Conservation (phyloP, 495 filamentous ascomycete genomes). For the Penicillium psychrofluorescens region DNA sequence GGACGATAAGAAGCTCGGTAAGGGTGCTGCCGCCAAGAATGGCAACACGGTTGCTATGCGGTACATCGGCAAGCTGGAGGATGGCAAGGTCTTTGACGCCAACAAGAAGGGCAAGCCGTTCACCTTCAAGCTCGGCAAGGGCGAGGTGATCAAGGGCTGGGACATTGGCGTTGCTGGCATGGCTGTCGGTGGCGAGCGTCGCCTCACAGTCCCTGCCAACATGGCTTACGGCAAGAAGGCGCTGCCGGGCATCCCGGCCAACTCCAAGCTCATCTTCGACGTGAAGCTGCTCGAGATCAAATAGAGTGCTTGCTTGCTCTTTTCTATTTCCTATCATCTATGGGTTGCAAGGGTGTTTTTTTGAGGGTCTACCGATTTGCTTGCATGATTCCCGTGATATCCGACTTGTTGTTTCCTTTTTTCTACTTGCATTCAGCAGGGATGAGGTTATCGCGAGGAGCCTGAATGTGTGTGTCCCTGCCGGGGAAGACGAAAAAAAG, state of each 20-base stretch:
- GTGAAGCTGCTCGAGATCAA: conserved; percentile 75
- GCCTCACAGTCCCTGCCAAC: conserved; percentile 77
- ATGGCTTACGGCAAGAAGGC: conserved; percentile 81
- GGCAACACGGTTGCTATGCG: conserved; percentile 85
- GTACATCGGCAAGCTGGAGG: conserved; percentile 92
- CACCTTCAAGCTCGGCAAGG: conserved; percentile 83
- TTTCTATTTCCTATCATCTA: conserved; percentile 13
- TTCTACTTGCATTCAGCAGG: conserved; percentile 21
- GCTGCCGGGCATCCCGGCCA: conserved; percentile 74
- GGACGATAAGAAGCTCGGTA: conserved; percentile 89
- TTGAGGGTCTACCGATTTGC: conserved; percentile 18
- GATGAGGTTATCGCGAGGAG: conserved; percentile 33
- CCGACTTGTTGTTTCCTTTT: conserved; percentile 36
- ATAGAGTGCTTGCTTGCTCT: conserved; percentile 21
- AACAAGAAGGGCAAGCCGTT: conserved; percentile 99
- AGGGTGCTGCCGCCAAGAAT: conserved; percentile 71
- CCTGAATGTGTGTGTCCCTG: no score
- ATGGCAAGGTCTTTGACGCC: conserved; percentile 89
- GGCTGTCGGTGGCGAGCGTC: conserved; percentile 85
- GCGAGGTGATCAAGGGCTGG: conserved; percentile 98
- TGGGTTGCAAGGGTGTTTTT: conserved; percentile 26
- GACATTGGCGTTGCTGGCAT: conserved; percentile 91
- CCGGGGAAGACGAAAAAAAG: no score
- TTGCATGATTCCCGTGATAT: conserved; percentile 37
- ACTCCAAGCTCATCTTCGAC: conserved; percentile 89